Evolutionary conservation across 1,284 basidiomycete species (phyloP).

Genomic region (Melampsora allii-populina): DNA sequence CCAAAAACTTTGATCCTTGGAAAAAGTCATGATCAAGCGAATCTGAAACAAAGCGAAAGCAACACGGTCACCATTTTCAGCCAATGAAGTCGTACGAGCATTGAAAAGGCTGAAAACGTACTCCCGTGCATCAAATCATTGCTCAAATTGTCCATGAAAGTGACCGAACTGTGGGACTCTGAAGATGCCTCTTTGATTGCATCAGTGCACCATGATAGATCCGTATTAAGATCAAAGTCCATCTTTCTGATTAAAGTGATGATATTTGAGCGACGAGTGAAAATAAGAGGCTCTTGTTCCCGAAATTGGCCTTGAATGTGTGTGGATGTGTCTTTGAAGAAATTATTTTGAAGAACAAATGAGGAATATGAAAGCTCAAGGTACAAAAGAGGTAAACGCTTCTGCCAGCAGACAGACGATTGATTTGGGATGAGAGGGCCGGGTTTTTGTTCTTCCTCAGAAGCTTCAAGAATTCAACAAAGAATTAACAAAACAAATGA

Average conservation of each 20-base stretch:
- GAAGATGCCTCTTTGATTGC: not conserved
- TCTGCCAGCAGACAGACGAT: not conserved
- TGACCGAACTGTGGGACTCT: not conserved
- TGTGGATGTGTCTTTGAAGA: not conserved
- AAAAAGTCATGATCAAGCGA: too few relatives aligned
- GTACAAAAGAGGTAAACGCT: conserved; percentile 1
- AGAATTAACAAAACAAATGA: not conserved
- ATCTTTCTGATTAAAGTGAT: not conserved
- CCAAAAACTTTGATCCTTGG: too few relatives aligned
- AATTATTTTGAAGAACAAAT: not conserved
- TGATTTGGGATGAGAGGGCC: not conserved
- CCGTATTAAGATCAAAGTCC: not conserved
- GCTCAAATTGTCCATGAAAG: conserved; percentile 3
- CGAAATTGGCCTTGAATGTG: not conserved
- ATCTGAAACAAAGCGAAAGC: too few relatives aligned
- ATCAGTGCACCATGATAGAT: not conserved
- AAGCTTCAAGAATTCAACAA: not conserved
- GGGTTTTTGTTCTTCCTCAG: not conserved
- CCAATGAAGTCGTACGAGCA: not conserved
- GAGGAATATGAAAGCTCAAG: not conserved
- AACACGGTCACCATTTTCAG: too few relatives aligned
- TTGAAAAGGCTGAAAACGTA: not conserved
- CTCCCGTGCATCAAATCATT: not conserved
- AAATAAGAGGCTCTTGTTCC: not conserved
- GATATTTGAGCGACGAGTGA: not conserved